Evolutionary conservation across 306 rosid species (phyloP).

Genomic region (Fagus crenata): DNA sequence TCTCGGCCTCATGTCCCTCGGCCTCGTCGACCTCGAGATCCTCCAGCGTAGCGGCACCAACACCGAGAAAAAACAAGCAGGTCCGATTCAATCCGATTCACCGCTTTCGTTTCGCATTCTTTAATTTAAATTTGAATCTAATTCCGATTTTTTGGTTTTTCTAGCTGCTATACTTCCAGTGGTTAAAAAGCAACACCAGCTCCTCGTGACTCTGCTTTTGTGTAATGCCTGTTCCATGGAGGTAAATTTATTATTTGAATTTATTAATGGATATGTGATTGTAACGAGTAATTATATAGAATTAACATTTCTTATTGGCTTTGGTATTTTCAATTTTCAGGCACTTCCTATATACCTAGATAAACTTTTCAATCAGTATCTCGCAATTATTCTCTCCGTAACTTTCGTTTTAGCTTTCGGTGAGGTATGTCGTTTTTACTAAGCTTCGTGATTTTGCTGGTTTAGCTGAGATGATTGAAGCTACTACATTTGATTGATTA

Average conservation of each 20-base stretch:
- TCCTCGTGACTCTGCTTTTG: slow-evolving; percentile 88
- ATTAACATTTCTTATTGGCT: slow-evolving; percentile 24
- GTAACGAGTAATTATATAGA: neutral
- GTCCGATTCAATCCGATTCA: slow-evolving; percentile 25
- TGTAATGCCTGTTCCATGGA: slow-evolving; percentile 95
- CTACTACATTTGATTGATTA: slow-evolving; percentile 7
- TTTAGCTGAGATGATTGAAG: slow-evolving; percentile 19
- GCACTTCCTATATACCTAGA: slow-evolving; percentile 94
- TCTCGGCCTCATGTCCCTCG: slow-evolving; percentile 94
- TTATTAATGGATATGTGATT: neutral
- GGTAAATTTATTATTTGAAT: slow-evolving; percentile 30
- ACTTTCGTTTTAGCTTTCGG: slow-evolving; percentile 85
- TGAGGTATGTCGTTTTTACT: slow-evolving; percentile 54
- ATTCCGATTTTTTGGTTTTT: slow-evolving; percentile 9
- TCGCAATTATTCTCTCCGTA: slow-evolving; percentile 90
- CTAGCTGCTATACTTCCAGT: slow-evolving; percentile 87
- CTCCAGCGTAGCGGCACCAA: slow-evolving; percentile 84
- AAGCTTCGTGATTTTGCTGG: neutral
- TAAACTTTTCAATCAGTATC: slow-evolving; percentile 78
- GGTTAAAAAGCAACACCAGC: slow-evolving; percentile 95
- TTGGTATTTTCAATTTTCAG: slow-evolving; percentile 53
- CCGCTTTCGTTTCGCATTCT: neutral
- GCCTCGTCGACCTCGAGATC: slow-evolving; percentile 95
- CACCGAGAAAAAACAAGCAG: slow-evolving; percentile 85
- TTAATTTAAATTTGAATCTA: neutral